Percentiles rank a stretch among this genome's conserved stretches.
Evolutionary conservation across 192 early-diverging fungal species (phyloP).

Genomic region (Cetraspora pellucida): DNA sequence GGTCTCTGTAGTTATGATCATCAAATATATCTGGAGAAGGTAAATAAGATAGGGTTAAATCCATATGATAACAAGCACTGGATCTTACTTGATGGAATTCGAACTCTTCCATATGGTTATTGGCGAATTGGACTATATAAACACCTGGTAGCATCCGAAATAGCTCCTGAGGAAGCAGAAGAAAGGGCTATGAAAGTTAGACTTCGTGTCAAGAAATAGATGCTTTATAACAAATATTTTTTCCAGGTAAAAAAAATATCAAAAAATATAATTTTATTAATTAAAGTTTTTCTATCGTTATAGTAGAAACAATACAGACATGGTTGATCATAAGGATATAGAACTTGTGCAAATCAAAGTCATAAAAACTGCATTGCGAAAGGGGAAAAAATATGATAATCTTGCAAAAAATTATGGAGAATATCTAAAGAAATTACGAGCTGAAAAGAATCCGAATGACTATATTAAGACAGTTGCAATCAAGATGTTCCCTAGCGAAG

Average conservation of each 20-base stretch:
- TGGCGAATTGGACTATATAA: slow-evolving; percentile 22
- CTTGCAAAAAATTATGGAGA: slow-evolving; percentile 9
- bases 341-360: background rate
- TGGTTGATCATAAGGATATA: slow-evolving; percentile 5
- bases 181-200: slow-evolving; percentile 23
- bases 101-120: slow-evolving; percentile 25
- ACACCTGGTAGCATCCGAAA: background rate
- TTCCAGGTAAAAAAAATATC: background rate
- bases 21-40: slow-evolving; percentile 17
- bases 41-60: slow-evolving; percentile 29
- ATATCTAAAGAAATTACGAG: slow-evolving; percentile 17
- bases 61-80: slow-evolving; percentile 26
- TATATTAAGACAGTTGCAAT: slow-evolving; percentile 12
- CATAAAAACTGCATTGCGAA: slow-evolving; percentile 11
- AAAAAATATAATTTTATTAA: slow-evolving; percentile 13
- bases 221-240: background rate
- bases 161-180: slow-evolving; percentile 21
- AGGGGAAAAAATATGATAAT: slow-evolving; percentile 22
- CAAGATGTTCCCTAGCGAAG: background rate
- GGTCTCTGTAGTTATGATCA: slow-evolving; percentile 20
- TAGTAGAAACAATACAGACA: slow-evolving; percentile 11
- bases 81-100: slow-evolving; percentile 26
- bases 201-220: background rate
- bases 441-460: slow-evolving; percentile 4
- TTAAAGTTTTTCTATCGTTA: slow-evolving; percentile 1